phyloP scores from a whole-genome alignment of 768 basidiomycete species.

The Boletus reticulatus region DNA sequence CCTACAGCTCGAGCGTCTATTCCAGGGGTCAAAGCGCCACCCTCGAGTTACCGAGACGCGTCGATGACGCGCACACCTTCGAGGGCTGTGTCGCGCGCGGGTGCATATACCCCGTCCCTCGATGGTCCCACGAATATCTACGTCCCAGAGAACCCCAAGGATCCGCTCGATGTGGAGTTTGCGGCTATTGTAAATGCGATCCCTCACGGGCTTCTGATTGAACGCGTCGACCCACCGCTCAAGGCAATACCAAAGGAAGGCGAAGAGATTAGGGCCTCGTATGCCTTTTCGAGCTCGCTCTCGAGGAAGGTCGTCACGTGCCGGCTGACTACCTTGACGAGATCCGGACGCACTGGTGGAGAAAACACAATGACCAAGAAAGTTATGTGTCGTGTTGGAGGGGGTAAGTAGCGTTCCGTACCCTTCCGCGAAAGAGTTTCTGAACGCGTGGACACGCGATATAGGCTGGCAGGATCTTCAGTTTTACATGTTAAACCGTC shows the following conservation, averaged over 20 bases:
- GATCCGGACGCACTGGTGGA: slow-evolving; percentile 47
- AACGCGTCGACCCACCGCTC: slow-evolving; percentile 79
- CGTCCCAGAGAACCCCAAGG: slow-evolving; percentile 59
- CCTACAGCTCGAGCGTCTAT: slow-evolving; percentile 39
- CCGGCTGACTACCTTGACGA: slow-evolving; percentile 73
- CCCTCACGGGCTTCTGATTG: slow-evolving; percentile 72
- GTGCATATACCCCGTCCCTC: slow-evolving; percentile 58
- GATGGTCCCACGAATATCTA: slow-evolving; percentile 62
- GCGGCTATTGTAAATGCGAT: slow-evolving; percentile 72
- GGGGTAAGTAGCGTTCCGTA: slow-evolving; percentile 50
- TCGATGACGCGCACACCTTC: slow-evolving; percentile 56
- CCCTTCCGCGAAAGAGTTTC: neutral
- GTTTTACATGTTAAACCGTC: slow-evolving; percentile 73
- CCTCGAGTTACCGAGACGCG: slow-evolving; percentile 74
- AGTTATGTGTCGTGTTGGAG: slow-evolving; percentile 90
- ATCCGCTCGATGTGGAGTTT: slow-evolving; percentile 83
- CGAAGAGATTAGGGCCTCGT: slow-evolving; percentile 81
- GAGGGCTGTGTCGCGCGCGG: slow-evolving; percentile 62
- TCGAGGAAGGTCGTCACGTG: slow-evolving; percentile 76
- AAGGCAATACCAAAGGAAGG: slow-evolving; percentile 62
- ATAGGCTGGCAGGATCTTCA: slow-evolving; percentile 80
- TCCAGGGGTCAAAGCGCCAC: slow-evolving; percentile 48
- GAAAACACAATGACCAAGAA: slow-evolving; percentile 59
- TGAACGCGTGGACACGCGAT: neutral
- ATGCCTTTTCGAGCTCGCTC: slow-evolving; percentile 73